A percentile compares a stretch with the other conserved stretches of the same genome.
phyloP scores from a whole-genome alignment of 2,329 filamentous ascomycete genomes.

The Penicillium sp. region DNA sequence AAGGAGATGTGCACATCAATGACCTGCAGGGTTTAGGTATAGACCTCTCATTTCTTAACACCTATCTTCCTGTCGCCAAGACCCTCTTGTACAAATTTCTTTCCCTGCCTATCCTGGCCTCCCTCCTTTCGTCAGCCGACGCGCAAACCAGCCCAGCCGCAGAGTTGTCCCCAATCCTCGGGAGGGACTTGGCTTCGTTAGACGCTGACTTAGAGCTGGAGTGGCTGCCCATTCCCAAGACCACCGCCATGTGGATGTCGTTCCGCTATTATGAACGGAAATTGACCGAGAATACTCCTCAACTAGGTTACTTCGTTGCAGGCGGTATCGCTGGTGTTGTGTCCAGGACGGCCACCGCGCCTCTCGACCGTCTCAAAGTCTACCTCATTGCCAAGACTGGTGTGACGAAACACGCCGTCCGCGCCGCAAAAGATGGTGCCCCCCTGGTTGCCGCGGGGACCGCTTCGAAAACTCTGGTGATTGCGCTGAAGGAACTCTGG shows the following conservation, averaged over 20 bases:
- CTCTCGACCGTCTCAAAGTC: conserved; percentile 94
- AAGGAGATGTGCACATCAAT: conserved; percentile 93
- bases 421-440: conserved; percentile 69
- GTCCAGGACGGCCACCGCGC: conserved; percentile 91
- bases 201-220: conserved; percentile 42
- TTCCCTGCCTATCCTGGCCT: conserved; percentile 34
- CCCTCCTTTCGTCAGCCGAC: conserved; percentile 33
- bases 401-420: conserved; percentile 57
- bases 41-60: conserved; percentile 43
- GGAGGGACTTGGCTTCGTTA: conserved; percentile 31
- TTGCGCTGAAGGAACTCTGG: conserved; percentile 77
- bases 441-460: conserved; percentile 64
- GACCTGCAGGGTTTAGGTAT: conserved; percentile 94
- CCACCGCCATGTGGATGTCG: conserved; percentile 46
- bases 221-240: conserved; percentile 43
- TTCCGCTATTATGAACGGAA: conserved; percentile 45
- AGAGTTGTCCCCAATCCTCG: conserved; percentile 27
- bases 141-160: conserved; percentile 31
- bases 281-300: conserved; percentile 48
- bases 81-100: conserved; percentile 38
- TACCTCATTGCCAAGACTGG: conserved; percentile 91
- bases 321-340: conserved; percentile 92
- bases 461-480: conserved; percentile 66
- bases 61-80: conserved; percentile 34
- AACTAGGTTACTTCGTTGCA: conserved; percentile 90